Conservation (phyloP, 257 asterid species). For the Solanum gracilifrons region DNA sequence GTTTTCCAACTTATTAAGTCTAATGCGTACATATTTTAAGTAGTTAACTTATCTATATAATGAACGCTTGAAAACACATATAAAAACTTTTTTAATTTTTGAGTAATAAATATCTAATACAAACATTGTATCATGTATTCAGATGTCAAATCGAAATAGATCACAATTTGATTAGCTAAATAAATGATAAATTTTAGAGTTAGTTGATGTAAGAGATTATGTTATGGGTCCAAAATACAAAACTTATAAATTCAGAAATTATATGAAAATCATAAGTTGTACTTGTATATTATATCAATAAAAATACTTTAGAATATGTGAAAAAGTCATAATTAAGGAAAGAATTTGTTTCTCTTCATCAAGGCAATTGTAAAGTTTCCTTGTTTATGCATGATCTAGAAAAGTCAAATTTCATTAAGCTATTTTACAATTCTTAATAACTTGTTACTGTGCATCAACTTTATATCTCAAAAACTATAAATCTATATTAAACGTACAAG, state of each 20-base stretch:
- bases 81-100: fast-evolving
- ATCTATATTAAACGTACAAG: background rate
- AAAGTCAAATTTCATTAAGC: background rate
- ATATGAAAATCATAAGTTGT: too few species aligned
- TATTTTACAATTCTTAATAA: background rate
- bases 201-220: background rate
- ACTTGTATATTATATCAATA: too few species aligned
- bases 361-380: background rate
- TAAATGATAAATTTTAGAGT: background rate
- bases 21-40: background rate
- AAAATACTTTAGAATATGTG: background rate
- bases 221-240: background rate
- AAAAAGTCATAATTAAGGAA: background rate
- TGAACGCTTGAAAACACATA: background rate
- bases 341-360: background rate
- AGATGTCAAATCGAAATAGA: background rate
- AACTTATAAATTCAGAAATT: background rate
- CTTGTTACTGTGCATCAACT: background rate
- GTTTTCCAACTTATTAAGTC: background rate
- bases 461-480: background rate
- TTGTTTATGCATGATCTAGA: background rate
- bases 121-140: background rate
- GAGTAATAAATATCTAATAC: background rate
- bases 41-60: background rate
- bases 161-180: background rate